Conservation (phyloP, 495 filamentous ascomycete species). For the Podospora pseudocomata region DNA sequence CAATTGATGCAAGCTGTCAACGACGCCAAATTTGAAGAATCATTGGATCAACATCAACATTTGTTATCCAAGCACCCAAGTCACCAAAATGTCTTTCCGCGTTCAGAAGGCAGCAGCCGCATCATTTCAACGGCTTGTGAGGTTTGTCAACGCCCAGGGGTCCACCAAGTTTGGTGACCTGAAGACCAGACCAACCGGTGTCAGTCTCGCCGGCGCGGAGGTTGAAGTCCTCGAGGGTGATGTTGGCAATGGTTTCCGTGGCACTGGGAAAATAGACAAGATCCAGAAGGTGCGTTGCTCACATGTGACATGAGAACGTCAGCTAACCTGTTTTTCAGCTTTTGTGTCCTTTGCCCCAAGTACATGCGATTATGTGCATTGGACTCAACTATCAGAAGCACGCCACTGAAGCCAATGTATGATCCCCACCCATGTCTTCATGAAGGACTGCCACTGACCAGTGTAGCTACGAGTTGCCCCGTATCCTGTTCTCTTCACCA, state of each 20-base stretch:
- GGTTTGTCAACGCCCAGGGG: background rate
- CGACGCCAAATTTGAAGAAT: too few relatives aligned
- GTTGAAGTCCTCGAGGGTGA: conserved; percentile 1
- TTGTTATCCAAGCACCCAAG: background rate
- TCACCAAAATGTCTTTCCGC: background rate
- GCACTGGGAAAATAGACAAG: background rate
- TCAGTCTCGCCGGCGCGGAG: background rate
- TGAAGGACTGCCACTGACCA: conserved; percentile 12
- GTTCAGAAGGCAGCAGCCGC: background rate
- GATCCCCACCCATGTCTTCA: background rate
- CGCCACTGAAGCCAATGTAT: conserved; percentile 20
- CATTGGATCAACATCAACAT: background rate
- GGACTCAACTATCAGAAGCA: conserved; percentile 25
- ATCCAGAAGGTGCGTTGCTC: conserved; percentile 7
- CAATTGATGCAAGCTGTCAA: too few relatives aligned
- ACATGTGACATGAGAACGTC: too few relatives aligned
- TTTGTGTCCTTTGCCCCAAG: conserved; percentile 6
- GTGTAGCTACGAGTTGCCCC: conserved; percentile 40
- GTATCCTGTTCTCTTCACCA: conserved; percentile 45
- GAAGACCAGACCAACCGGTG: background rate
- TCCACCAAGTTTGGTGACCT: background rate
- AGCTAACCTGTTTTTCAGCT: background rate
- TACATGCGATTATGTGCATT: conserved; percentile 22
- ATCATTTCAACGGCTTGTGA: background rate
- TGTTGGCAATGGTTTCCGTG: background rate